These are phyloP conservation scores for Ganoderma boninense DNA, from an alignment of 1,284 basidiomycete genomes.

Conservation along the genomic window DNA sequence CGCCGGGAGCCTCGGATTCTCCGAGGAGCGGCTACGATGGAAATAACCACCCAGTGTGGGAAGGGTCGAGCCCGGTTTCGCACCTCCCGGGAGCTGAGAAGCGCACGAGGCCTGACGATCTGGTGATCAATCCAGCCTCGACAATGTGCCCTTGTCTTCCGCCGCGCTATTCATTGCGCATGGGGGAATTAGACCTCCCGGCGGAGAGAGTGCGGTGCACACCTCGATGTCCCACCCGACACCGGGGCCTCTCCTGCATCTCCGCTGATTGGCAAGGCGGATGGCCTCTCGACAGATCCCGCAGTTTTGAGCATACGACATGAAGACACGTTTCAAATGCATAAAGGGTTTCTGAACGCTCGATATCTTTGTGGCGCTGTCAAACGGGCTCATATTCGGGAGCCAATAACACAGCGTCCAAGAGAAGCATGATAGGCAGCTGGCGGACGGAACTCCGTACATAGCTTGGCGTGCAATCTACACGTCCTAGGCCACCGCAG, in stretches of 20 bases:
- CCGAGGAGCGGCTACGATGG: neutral
- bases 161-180: neutral
- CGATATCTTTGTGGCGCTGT: too few species aligned
- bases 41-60: slow-evolving; percentile 1
- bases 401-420: neutral
- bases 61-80: neutral
- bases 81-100: neutral
- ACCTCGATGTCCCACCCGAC: neutral
- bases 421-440: neutral
- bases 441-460: neutral
- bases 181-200: neutral
- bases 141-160: neutral
- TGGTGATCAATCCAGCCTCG: neutral
- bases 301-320: neutral
- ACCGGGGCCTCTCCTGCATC: neutral
- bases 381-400: too few species aligned
- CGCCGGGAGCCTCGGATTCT: neutral
- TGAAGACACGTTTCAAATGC: neutral
- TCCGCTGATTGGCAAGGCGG: neutral
- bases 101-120: neutral
- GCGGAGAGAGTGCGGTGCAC: neutral
- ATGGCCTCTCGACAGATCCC: neutral
- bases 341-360: neutral
- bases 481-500: neutral
- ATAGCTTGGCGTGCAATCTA: neutral